Percentiles rank a stretch among this genome's conserved stretches.
Evolutionary conservation across 345 rosid genomes (phyloP).

Genomic region (Geranium brycei): DNA sequence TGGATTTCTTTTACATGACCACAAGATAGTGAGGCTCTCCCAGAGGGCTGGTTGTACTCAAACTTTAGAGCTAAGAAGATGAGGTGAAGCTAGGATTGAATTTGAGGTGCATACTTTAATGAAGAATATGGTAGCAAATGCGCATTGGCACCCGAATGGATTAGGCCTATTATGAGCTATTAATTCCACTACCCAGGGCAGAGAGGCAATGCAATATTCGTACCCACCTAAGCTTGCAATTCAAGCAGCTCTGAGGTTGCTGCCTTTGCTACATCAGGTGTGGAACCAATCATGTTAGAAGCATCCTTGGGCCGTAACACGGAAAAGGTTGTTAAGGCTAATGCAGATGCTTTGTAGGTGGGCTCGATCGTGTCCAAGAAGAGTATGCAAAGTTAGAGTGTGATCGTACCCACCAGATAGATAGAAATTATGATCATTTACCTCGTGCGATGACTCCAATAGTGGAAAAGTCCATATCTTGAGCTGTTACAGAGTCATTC

Average conservation of each 20-base stretch:
- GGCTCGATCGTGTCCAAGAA: constrained; percentile 52
- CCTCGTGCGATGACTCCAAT: constrained; percentile 40
- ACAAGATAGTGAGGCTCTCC: not conserved
- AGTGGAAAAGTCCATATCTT: constrained; percentile 45
- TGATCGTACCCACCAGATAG: constrained; percentile 42
- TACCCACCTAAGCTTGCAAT: constrained; percentile 11
- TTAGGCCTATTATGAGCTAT: constrained; percentile 52
- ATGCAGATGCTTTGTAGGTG: constrained; percentile 60
- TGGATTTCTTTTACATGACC: not conserved
- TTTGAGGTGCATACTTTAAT: constrained; percentile 53
- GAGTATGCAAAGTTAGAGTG: constrained; percentile 44
- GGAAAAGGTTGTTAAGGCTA: constrained; percentile 49
- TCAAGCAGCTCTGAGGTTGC: constrained; percentile 20
- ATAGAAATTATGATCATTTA: constrained; percentile 36
- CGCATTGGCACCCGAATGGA: constrained; percentile 54
- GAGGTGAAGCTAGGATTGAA: constrained; percentile 33
- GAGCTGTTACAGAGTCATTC: constrained; percentile 51
- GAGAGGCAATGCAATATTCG: constrained; percentile 14
- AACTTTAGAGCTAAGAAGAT: constrained; percentile 50
- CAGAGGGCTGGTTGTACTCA: constrained; percentile 67
- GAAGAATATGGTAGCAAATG: constrained; percentile 59
- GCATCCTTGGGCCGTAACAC: constrained; percentile 42
- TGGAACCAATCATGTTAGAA: constrained; percentile 31
- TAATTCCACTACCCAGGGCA: constrained; percentile 15
- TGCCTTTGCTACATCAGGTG: constrained; percentile 14